Evolutionary conservation across 768 basidiomycete genomes (phyloP), one percentile per base, ranked within the genome.

Genomic region (Filobasidium floriforme): DNA sequence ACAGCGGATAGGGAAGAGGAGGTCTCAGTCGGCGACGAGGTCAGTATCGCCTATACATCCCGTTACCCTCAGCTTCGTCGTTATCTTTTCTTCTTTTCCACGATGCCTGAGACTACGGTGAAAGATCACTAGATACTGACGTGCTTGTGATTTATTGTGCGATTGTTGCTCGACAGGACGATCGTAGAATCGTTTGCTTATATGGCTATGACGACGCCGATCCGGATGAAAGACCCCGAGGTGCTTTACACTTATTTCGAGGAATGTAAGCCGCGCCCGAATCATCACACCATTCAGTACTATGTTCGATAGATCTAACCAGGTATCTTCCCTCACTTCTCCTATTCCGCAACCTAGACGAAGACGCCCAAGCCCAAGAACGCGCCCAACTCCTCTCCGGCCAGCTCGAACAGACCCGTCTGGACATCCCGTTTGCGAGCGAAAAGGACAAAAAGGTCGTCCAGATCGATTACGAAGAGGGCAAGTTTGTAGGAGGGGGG

Each of bases 171-270:
- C 32, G 32, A 9, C 9, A 59, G 64, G 41, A 46, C 71, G 15
- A 71, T 89, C 51, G 85, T 94, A 52, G 87, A 92, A 73, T 83
- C 82, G 70, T 97, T 99, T 76, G 78, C 83, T 1, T 96, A 90
- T 74, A 91, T 97, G 88, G 85, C 80, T 22, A 87, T 92, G 68
- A 77, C 82, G 65, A 92, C 92, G 14, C 84, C 84, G 71, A 90
- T 96, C 70, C 85, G 89, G 62, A 84, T 98, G 84, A 87, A 86
- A 68, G 81, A 81, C 52, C 89, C 93, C 0, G 85, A 91, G 52
- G 83, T 91, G 37, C 83, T 82, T 10, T 80, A 90, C 28, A 84
- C 85, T 0, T 85, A 87, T 60, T 89, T 88, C 63, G 93, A 96
- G 81, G 92, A 94, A 80, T 94, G 92, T 92, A 67, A 68, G 85